Base-by-base conservation (phyloP, 108 stramenopile species). In the Discostella stelligeroides region DNA sequence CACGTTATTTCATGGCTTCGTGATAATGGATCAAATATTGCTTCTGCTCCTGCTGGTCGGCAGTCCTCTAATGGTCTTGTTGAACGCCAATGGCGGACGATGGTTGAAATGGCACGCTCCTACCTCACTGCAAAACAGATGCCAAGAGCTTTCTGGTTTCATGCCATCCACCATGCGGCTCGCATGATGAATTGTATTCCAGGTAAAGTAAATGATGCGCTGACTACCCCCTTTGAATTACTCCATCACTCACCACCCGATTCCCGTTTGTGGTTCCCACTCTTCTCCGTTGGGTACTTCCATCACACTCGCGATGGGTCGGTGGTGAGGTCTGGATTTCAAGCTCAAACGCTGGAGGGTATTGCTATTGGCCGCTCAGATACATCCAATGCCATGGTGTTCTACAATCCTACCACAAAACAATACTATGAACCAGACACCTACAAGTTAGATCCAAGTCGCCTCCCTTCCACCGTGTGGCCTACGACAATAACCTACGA, bases 61-160 rank as follows among this genome's bases (percentile, higher is more conserved):
- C 71, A 72, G 55, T 57, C 54, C 9, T 63, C 71, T 0, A 72
- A 72, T 57, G 71, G 70, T 1, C 50, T 71, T 4, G 70, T 61
- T 4, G 70, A 71, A 54, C 17, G 48, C 2, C 58, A 59, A 3
- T 71, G 70, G 70, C 48, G 60, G 17, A 61, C 70, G n/a, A n/a
- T n/a, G n/a, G 23, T 71, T 4, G 30, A 20, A 0, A 71, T 71
- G 70, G 59, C 50, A 8, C 21, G 70, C 0, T 6, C 70, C 7
- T 71, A 71, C 49, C 42, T 71, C 4, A 63, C 71, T 21, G 71
- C 63, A 30, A 63, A 72, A 37, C 71, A 72, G 46, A 54, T 72
- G 11, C 14, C 51, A 12, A 39, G 71, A 17, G 71, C 63, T 11
- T 72, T 63, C 41, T 72, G 71, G 71, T 63, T 45, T 30, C 63